Conservation (phyloP, 1,284 basidiomycete species). For the Rhizoctonia solani region DNA sequence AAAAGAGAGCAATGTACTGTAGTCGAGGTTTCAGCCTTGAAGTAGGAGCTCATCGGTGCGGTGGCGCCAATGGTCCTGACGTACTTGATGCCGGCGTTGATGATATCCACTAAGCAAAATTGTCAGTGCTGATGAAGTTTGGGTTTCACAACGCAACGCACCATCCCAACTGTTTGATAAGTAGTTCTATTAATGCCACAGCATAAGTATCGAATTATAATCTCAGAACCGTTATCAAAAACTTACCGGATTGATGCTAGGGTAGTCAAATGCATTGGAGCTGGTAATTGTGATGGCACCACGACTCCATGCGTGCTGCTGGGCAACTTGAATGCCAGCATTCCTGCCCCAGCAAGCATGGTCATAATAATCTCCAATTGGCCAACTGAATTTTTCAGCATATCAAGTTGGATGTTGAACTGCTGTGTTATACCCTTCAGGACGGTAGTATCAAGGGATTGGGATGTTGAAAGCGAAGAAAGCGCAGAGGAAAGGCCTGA, state of each 20-base stretch:
- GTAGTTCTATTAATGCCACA: neutral
- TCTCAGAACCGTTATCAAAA: neutral
- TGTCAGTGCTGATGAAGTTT: neutral
- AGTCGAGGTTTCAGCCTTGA: constrained; percentile 15
- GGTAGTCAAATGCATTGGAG: neutral
- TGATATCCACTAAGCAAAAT: constrained; percentile 11
- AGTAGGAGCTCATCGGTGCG: constrained; percentile 27
- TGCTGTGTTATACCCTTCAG: constrained; percentile 25
- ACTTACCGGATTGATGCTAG: constrained; percentile 26
- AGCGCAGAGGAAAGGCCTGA: constrained; percentile 8
- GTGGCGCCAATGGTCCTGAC: constrained; percentile 13
- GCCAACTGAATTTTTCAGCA: constrained; percentile 37
- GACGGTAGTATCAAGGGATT: constrained; percentile 7
- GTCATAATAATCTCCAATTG: constrained; percentile 43
- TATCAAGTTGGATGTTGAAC: constrained; percentile 12
- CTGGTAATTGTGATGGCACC: constrained; percentile 22
- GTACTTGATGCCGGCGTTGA: constrained; percentile 22
- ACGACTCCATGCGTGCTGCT: constrained; percentile 46
- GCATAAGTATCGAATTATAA: neutral
- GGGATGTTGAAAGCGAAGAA: constrained; percentile 2
- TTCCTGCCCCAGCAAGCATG: constrained; percentile 40
- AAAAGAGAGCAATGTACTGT: constrained; percentile 41
- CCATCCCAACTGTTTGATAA: constrained; percentile 34
- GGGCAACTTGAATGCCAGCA: constrained; percentile 45
- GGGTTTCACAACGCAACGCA: constrained; percentile 44